Conservation (phyloP, 1,284 basidiomycete genomes). For the Hemileia vastatrix region DNA sequence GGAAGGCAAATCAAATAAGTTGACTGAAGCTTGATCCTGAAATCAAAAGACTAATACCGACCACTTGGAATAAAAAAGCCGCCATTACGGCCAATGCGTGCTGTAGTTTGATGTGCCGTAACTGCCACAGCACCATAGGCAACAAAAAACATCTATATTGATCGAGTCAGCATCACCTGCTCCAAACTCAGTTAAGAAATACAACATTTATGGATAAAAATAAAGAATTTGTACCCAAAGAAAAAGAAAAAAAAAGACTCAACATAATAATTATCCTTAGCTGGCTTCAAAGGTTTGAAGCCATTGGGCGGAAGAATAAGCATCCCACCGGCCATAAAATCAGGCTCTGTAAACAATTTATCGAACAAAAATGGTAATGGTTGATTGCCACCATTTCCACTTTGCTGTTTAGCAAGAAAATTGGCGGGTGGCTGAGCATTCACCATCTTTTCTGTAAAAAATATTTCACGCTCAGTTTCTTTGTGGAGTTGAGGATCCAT, state of each 20-base stretch:
- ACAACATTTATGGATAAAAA: not conserved
- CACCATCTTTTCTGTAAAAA: constrained; percentile 9
- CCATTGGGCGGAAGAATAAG: constrained; percentile 10
- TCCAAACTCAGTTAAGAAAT: not conserved
- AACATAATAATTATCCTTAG: constrained; percentile 22
- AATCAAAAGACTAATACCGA: not conserved
- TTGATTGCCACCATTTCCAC: not conserved
- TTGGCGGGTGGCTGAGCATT: no score
- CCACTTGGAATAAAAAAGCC: constrained; percentile 12
- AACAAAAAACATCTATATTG: constrained; percentile 11
- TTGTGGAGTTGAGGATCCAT: not conserved
- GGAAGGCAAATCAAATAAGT: not conserved
- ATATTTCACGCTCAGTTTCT: constrained; percentile 3
- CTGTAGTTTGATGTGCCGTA: constrained; percentile 11
- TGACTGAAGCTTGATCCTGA: not conserved
- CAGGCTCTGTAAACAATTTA: constrained; percentile 8
- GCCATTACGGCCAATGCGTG: constrained; percentile 9
- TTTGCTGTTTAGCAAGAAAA: constrained; percentile 5
- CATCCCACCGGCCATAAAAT: constrained; percentile 13
- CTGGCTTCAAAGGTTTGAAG: constrained; percentile 15
- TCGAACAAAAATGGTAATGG: constrained; percentile 21
- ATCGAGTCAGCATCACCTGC: not conserved
- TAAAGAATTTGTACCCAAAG: no score
- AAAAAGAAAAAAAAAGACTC: not conserved
- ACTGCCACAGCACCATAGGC: constrained; percentile 15